Evolutionary conservation across 2,329 filamentous ascomycete genomes (phyloP).

Genomic region (Fusarium sp.): DNA sequence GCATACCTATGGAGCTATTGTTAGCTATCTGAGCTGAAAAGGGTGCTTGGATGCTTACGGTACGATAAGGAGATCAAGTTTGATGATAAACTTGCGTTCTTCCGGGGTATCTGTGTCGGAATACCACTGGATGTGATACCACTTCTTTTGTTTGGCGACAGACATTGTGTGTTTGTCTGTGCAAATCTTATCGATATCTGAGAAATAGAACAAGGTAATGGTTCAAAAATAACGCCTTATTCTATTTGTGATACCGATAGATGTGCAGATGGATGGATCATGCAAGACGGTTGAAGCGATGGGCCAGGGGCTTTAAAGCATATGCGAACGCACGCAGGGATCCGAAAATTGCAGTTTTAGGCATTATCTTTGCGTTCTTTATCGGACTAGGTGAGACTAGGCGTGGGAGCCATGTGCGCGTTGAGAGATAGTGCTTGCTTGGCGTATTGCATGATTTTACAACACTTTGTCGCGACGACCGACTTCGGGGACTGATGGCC

Average conservation of each 20-base stretch:
- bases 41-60: neutral
- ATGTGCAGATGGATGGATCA: neutral
- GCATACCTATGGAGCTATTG: constrained; percentile 16
- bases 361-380: neutral
- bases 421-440: constrained; percentile 1
- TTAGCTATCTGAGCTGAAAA: too few species aligned
- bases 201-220: too few species aligned
- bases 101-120: constrained; percentile 20
- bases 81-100: constrained; percentile 46
- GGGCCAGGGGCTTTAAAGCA: constrained; percentile 5
- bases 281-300: neutral
- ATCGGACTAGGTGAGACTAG: neutral
- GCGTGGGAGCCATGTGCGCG: neutral
- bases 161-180: neutral
- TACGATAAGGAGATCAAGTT: constrained; percentile 66
- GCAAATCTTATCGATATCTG: too few species aligned
- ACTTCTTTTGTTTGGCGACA: constrained; percentile 18
- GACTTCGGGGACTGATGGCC: neutral
- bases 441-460: constrained; percentile 18
- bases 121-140: constrained; percentile 31
- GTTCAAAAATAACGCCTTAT: too few species aligned
- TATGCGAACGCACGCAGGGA: neutral
- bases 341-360: neutral
- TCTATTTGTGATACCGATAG: neutral
- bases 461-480: neutral